Conservation (phyloP, 768 basidiomycete species). For the Pleurotus ostreatus region DNA sequence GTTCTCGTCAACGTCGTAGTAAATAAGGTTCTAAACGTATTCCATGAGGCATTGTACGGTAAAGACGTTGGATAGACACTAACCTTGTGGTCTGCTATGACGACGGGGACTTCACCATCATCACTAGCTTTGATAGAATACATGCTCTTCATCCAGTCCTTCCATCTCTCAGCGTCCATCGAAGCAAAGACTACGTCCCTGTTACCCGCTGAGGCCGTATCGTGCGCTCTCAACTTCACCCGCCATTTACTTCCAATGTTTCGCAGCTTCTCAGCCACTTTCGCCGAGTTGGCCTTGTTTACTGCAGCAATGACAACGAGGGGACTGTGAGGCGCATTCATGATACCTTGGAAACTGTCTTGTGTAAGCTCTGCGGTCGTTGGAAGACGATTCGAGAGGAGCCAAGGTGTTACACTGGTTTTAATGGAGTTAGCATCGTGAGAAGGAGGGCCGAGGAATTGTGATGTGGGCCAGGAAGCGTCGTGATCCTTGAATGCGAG, state of each 20-base stretch:
- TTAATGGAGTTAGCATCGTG: conserved; percentile 14
- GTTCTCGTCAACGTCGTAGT: conserved; percentile 65
- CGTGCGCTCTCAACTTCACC: conserved; percentile 33
- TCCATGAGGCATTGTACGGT: too few species aligned
- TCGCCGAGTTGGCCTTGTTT: conserved; percentile 27
- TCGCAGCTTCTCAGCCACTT: conserved; percentile 42
- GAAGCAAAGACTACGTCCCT: conserved; percentile 78
- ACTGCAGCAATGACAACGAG: conserved; percentile 75
- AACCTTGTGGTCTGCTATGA: conserved; percentile 83
- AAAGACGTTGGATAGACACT: conserved; percentile 16
- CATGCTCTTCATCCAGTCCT: conserved; percentile 87
- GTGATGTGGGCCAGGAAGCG: conserved; percentile 36
- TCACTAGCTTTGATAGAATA: conserved; percentile 56
- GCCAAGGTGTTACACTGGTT: conserved; percentile 47
- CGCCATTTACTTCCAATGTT: conserved; percentile 63
- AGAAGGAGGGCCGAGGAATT: conserved; percentile 30
- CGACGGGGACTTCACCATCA: conserved; percentile 37
- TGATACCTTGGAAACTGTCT: conserved; percentile 78
- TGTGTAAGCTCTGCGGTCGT: conserved; percentile 69
- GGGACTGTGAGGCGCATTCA: conserved; percentile 74
- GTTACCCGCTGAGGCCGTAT: conserved; percentile 29
- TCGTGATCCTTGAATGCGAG: conserved; percentile 66
- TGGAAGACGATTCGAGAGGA: conserved; percentile 69
- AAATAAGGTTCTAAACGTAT: conserved; percentile 54
- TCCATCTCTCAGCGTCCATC: conserved; percentile 87